These are phyloP conservation scores for Trypanosoma caninum DNA, from an alignment of 208 protist genomes.

Conservation along the genomic window DNA sequence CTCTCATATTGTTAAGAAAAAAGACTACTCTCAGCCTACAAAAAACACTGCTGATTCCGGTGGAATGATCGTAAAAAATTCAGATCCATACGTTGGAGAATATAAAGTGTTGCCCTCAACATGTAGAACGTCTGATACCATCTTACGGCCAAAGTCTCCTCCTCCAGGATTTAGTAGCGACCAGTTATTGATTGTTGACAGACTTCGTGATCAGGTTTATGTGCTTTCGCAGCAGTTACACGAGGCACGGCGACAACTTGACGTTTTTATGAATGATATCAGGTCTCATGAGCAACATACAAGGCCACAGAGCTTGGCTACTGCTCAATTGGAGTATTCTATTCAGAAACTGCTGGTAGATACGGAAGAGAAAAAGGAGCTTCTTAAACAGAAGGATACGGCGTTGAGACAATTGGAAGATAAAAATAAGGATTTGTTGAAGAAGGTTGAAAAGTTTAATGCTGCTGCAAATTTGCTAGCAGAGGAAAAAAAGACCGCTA, in stretches of 20 bases:
- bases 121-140: not conserved
- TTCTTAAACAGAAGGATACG: conserved; percentile 38
- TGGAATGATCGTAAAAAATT: not conserved
- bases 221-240: conserved; percentile 61
- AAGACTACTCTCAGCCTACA: conserved; percentile 20
- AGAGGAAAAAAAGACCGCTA: conserved; percentile 38
- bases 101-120: not conserved
- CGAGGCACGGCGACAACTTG: conserved; percentile 47
- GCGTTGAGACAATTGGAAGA: conserved; percentile 39
- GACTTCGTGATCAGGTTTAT: conserved; percentile 62
- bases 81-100: not conserved
- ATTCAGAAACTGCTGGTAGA: conserved; percentile 55
- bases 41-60: not conserved
- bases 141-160: conserved; percentile 9
- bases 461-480: conserved; percentile 37
- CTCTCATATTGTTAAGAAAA: conserved; percentile 42
- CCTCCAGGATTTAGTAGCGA: conserved; percentile 53
- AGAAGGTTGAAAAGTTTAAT: conserved; percentile 45
- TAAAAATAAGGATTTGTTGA: conserved; percentile 48
- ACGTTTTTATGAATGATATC: conserved; percentile 40
- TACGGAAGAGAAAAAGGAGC: conserved; percentile 36
- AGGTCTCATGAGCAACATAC: conserved; percentile 33
- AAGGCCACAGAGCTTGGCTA: conserved; percentile 41
- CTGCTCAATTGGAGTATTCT: conserved; percentile 62
- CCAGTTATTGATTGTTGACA: conserved; percentile 61